These are phyloP conservation scores for Pyricularia pennisetigena DNA, from an alignment of 2,329 filamentous ascomycete species.

Conservation along the genomic window DNA sequence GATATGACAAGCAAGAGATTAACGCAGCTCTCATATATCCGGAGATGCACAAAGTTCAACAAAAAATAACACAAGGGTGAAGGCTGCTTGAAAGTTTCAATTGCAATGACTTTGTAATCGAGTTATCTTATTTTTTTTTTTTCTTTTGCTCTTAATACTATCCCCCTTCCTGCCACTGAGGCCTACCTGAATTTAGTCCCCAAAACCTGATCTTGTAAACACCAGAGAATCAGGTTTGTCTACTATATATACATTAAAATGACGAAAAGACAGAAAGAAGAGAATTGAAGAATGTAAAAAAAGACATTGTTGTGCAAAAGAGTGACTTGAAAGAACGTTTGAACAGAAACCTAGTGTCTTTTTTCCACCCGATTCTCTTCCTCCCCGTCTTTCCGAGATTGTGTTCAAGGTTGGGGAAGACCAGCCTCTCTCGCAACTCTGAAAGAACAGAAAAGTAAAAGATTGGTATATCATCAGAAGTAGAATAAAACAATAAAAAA, in stretches of 20 bases:
- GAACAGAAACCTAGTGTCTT: background rate
- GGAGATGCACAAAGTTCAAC: background rate
- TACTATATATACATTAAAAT: constrained; percentile 1
- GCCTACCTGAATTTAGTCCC: background rate
- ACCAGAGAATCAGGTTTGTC: background rate
- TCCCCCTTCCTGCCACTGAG: background rate
- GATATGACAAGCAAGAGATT: background rate
- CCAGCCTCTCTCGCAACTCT: background rate
- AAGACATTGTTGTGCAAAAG: background rate
- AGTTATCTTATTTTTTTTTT: too few species aligned
- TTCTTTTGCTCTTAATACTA: background rate
- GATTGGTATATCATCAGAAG: background rate
- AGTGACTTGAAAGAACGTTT: background rate
- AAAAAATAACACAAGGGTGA: background rate
- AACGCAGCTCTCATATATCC: background rate
- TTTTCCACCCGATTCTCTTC: background rate
- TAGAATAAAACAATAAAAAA: background rate
- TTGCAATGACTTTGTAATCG: background rate
- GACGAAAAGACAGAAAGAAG: background rate
- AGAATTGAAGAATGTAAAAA: background rate
- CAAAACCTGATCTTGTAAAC: background rate
- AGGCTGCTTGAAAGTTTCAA: background rate
- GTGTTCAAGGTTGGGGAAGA: constrained; percentile 1
- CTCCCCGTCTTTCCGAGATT: background rate
- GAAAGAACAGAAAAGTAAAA: background rate